Conservation (phyloP, 1,284 basidiomycete genomes). For the Ceratobasidium sp. region DNA sequence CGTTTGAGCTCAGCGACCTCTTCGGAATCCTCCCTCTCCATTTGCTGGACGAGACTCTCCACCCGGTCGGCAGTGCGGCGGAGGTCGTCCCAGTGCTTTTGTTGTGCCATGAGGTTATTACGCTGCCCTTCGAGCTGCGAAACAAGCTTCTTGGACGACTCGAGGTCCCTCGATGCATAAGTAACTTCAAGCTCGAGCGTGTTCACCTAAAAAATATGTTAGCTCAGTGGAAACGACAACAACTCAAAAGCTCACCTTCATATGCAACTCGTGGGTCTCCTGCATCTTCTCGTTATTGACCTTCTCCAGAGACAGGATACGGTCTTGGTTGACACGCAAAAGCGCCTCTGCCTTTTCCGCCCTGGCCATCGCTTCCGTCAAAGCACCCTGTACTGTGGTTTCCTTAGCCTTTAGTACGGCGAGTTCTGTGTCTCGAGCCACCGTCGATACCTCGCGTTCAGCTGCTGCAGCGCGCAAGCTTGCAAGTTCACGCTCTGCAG, state of each 20-base stretch:
- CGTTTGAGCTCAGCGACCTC: constrained; percentile 75
- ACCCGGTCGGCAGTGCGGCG: constrained; percentile 74
- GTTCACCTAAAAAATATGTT: constrained; percentile 61
- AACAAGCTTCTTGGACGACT: constrained; percentile 64
- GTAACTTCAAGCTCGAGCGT: constrained; percentile 67
- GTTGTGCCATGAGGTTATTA: constrained; percentile 67
- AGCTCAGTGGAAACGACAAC: constrained; percentile 17
- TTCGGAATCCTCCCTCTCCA: constrained; percentile 72
- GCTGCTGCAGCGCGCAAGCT: constrained; percentile 65
- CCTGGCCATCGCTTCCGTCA: constrained; percentile 72
- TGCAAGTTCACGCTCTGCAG: constrained; percentile 73
- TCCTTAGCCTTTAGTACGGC: constrained; percentile 65
- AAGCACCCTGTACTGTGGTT: constrained; percentile 71
- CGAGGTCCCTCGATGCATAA: constrained; percentile 69
- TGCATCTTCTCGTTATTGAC: constrained; percentile 62
- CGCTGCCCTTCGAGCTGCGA: constrained; percentile 67
- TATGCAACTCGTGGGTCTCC: constrained; percentile 67
- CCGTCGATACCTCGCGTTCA: constrained; percentile 54
- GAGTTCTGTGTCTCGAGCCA: constrained; percentile 61
- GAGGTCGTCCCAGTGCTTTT: constrained; percentile 76
- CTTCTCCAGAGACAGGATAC: constrained; percentile 70
- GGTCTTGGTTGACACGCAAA: constrained; percentile 66
- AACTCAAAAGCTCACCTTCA: constrained; percentile 62
- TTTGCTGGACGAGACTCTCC: constrained; percentile 67
- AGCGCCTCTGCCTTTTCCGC: constrained; percentile 76